A percentile compares a stretch with the other conserved stretches of the same genome.
Evolutionary conservation across 768 basidiomycete species (phyloP).

Genomic region (Neoboletus brunneissimus): DNA sequence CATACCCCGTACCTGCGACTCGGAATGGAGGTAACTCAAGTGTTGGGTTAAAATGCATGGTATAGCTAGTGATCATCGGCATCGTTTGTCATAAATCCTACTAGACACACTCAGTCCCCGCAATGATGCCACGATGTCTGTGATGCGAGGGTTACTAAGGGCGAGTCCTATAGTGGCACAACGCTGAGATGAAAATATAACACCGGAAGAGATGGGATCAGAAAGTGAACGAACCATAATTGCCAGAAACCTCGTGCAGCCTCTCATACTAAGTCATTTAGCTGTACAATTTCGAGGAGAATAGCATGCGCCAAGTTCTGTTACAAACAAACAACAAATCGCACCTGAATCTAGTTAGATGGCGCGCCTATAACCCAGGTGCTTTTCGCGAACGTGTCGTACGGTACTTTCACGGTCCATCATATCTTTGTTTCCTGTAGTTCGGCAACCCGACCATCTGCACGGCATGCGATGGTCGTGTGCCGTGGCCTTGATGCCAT

Average conservation of each 20-base stretch:
- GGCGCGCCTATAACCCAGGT: constrained; percentile 6
- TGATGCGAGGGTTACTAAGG: too few species aligned
- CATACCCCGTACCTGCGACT: too few species aligned
- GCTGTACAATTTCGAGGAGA: neutral
- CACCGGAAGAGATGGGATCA: neutral
- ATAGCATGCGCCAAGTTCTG: neutral
- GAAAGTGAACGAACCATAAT: neutral
- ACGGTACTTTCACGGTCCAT: constrained; percentile 18
- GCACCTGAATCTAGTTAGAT: neutral
- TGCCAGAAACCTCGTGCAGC: neutral
- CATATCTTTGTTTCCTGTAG: neutral
- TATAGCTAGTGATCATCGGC: too few species aligned
- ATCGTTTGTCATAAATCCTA: too few species aligned
- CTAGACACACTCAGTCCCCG: too few species aligned
- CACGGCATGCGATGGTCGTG: neutral
- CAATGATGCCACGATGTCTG: too few species aligned
- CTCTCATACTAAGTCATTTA: neutral
- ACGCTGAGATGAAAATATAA: too few species aligned
- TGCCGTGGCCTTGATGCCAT: neutral
- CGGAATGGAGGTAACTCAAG: too few species aligned
- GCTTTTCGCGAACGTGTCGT: constrained; percentile 16
- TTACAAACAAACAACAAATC: neutral
- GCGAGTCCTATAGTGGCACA: too few species aligned
- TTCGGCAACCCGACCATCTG: constrained; percentile 9
- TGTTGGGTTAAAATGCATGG: too few species aligned